These are phyloP conservation scores for Chenopodium album DNA, from an alignment of 148 eudicot genomes.

Conservation along the genomic window DNA sequence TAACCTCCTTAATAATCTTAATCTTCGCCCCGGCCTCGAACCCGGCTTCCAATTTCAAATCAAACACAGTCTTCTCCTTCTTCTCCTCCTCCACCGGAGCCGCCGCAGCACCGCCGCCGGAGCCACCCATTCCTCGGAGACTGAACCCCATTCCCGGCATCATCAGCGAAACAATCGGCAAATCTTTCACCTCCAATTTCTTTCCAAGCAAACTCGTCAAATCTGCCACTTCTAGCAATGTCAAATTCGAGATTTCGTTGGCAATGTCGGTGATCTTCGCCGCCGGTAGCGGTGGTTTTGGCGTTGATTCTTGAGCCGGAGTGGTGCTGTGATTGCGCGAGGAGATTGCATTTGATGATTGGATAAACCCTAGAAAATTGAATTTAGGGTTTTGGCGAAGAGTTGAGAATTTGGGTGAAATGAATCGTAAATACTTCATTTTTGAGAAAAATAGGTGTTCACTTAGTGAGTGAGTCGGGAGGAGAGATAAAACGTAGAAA, in stretches of 20 bases:
- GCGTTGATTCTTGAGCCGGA: constrained; percentile 28
- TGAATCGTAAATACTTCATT: constrained; percentile 39
- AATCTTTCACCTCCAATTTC: constrained; percentile 57
- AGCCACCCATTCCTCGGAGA: constrained; percentile 31
- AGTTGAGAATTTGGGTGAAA: constrained; percentile 26
- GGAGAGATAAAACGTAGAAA: no score
- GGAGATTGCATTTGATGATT: constrained; percentile 7
- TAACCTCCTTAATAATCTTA: constrained; percentile 91
- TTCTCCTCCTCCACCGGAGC: constrained; percentile 29
- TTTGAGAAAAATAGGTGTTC: neutral
- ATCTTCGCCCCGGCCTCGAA: constrained; percentile 70
- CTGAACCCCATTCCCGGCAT: constrained; percentile 95
- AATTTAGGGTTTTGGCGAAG: constrained; percentile 25
- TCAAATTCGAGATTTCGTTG: constrained; percentile 62
- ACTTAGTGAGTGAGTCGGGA: no score
- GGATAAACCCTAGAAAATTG: constrained; percentile 31
- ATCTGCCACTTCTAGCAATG: constrained; percentile 69
- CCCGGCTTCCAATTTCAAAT: constrained; percentile 88
- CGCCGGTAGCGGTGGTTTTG: constrained; percentile 11
- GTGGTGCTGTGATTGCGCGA: constrained; percentile 31
- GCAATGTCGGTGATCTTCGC: constrained; percentile 54
- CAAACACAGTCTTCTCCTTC: constrained; percentile 79
- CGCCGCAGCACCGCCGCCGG: constrained; percentile 9
- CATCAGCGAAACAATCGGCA: constrained; percentile 81
- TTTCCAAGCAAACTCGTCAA: constrained; percentile 57